Evolutionary conservation across 148 eudicot species (phyloP).

Genomic region (Fallopia convolvulus): DNA sequence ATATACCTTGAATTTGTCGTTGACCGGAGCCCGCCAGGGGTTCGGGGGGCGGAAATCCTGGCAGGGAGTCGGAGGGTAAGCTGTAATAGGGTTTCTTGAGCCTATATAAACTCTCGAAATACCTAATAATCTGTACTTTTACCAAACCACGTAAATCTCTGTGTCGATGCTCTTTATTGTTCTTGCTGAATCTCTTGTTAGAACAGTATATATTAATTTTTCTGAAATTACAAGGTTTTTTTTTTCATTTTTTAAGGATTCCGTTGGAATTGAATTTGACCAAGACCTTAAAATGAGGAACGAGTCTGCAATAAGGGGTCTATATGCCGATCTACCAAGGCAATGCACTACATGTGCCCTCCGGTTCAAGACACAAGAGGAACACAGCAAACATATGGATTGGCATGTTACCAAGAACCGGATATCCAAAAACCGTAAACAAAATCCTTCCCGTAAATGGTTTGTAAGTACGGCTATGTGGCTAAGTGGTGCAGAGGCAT

Average conservation of each 20-base stretch:
- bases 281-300: conserved; percentile 81
- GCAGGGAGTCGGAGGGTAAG: too few relatives aligned
- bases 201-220: not conserved
- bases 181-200: too few relatives aligned
- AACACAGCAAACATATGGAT: conserved; percentile 96
- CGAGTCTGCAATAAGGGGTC: conserved; percentile 54
- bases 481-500: conserved; percentile 86
- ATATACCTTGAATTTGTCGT: too few relatives aligned
- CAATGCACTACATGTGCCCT: conserved; percentile 92
- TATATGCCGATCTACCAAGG: conserved; percentile 79
- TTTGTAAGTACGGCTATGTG: conserved; percentile 80
- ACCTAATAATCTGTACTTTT: too few relatives aligned
- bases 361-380: conserved; percentile 81
- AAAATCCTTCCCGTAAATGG: conserved; percentile 93
- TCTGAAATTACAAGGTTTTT: not conserved
- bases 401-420: conserved; percentile 96
- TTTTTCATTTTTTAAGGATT: conserved; percentile 39
- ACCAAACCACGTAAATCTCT: too few relatives aligned
- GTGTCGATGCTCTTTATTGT: too few relatives aligned
- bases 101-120: too few relatives aligned
- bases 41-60: too few relatives aligned
- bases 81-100: too few relatives aligned
- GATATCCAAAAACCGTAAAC: conserved; percentile 69
- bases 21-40: too few relatives aligned
- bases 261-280: conserved; percentile 77